Base-by-base conservation (phyloP, 495 filamentous ascomycete genomes). In the Cryomyces minteri region DNA sequence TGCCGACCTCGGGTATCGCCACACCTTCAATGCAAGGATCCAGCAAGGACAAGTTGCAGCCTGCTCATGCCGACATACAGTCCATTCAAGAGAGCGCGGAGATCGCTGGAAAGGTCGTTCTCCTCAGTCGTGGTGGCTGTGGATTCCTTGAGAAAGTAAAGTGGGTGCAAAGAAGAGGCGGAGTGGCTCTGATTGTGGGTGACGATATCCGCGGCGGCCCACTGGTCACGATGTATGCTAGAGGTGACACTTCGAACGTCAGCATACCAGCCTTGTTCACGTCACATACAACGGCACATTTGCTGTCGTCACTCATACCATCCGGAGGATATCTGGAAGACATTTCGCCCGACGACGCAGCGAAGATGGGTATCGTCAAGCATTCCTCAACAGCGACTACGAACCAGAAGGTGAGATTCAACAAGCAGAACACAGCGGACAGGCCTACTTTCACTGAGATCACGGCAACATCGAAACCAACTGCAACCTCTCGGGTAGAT, bases 81-180 rank as follows among this genome's bases (percentile, higher is more conserved):
- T 92, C 83, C 0, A 65, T 95, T 43, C 90, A 98, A 62, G 88
- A 95, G 62, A 78, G 77, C 44, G 88, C 90, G 5, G 92, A 96
- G 59, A 96, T 98, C 53, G 73, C 77, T 29, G 90, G 90, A 44
- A 96, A 92, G 54, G 74, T 96, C 41, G 88, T 90, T 4, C 61
- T 98, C 30, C 67, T 98, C 43, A 88, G 83, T 53, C 76, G 90
- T 34, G 90, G 90, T 31, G 90, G 90, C 11, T 98, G 90, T 62
- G 92, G 90, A 10, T 98, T 98, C 59, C 63, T 95, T 36, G 88
- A 96, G 54, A 99, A 99, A 61, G 85, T 87, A 46, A 87, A 88
- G 58, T 99, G 90, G 90, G 82, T 80, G 4, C 90, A 99, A 60
- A 71, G 87, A 40, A 73, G 90, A 51, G 90, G 90, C 6, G 90